These are phyloP conservation scores for Chrysosporium queenslandicum DNA, from an alignment of 2,329 filamentous ascomycete genomes.

Conservation along the genomic window DNA sequence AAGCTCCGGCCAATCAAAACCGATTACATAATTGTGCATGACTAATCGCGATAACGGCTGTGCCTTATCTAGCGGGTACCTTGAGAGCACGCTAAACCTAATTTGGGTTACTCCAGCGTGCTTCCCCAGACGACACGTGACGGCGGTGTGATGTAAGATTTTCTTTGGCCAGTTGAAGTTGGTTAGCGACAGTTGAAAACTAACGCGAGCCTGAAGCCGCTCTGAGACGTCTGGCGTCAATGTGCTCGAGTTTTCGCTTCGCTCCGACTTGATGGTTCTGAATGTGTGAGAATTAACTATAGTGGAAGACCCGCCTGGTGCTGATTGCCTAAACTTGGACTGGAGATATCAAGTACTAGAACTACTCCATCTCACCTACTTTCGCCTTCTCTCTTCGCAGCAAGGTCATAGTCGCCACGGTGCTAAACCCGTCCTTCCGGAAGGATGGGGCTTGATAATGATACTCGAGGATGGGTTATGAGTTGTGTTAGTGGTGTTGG, in stretches of 20 bases:
- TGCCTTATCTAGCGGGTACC: constrained; percentile 14
- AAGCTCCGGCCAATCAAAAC: background rate
- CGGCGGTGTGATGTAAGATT: background rate
- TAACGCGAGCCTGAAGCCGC: too few relatives aligned
- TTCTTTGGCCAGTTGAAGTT: background rate
- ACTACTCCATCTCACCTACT: background rate
- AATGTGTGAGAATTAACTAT: too few relatives aligned
- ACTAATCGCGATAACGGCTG: background rate
- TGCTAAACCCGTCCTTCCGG: background rate
- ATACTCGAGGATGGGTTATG: constrained; percentile 91
- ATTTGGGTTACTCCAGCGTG: background rate
- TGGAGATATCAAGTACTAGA: background rate
- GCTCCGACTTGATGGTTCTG: too few relatives aligned
- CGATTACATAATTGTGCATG: background rate
- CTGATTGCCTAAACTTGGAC: too few relatives aligned
- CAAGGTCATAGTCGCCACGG: background rate
- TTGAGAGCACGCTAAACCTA: constrained; percentile 17
- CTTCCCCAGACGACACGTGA: background rate
- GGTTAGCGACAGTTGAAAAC: too few relatives aligned
- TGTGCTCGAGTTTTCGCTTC: too few relatives aligned
- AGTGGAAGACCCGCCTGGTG: too few relatives aligned
- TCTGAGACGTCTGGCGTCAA: too few relatives aligned
- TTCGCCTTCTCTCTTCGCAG: background rate
- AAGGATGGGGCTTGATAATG: constrained; percentile 48
- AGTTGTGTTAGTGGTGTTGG: constrained; percentile 67